A percentile compares a stretch with the other conserved stretches of the same genome.
Evolutionary conservation across 2,329 filamentous ascomycete species (phyloP).

Genomic region (Colletotrichum spinosum): DNA sequence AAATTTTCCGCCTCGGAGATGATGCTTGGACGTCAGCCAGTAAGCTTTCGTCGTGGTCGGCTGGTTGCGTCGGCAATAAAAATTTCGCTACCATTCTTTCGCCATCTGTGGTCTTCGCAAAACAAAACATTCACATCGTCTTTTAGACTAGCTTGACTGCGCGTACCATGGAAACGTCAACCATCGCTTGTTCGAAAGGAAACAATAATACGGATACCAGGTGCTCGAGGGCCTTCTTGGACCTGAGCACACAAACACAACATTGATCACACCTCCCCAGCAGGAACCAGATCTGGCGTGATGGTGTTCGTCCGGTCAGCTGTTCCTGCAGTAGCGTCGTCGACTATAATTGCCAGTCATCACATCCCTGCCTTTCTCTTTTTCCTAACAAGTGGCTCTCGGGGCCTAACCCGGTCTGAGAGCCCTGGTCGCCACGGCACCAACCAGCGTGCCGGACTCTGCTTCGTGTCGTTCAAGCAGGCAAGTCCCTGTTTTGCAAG

Average conservation of each 20-base stretch:
- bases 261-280: not conserved
- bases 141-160: too few relatives aligned
- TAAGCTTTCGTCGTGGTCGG: not conserved
- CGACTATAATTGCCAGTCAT: too few relatives aligned
- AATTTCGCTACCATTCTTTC: constrained; percentile 6
- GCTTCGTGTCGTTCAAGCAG: constrained; percentile 7
- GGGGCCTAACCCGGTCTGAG: constrained; percentile 24
- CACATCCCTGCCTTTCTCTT: constrained; percentile 8
- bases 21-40: not conserved
- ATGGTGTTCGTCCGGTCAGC: constrained; percentile 22
- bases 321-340: constrained; percentile 37
- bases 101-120: not conserved
- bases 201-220: too few relatives aligned
- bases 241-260: constrained; percentile 6
- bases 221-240: not conserved
- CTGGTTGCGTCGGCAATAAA: constrained; percentile 7
- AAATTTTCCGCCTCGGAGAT: constrained; percentile 13
- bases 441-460: constrained; percentile 25
- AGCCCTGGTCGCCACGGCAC: constrained; percentile 14
- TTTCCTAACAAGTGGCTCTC: constrained; percentile 16
- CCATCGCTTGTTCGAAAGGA: too few relatives aligned
- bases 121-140: too few relatives aligned
- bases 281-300: constrained; percentile 22
- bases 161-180: too few relatives aligned
- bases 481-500: constrained; percentile 19